Base-by-base conservation (phyloP, 2,329 filamentous ascomycete genomes). In the Pseudophaeomoniella oleicola region DNA sequence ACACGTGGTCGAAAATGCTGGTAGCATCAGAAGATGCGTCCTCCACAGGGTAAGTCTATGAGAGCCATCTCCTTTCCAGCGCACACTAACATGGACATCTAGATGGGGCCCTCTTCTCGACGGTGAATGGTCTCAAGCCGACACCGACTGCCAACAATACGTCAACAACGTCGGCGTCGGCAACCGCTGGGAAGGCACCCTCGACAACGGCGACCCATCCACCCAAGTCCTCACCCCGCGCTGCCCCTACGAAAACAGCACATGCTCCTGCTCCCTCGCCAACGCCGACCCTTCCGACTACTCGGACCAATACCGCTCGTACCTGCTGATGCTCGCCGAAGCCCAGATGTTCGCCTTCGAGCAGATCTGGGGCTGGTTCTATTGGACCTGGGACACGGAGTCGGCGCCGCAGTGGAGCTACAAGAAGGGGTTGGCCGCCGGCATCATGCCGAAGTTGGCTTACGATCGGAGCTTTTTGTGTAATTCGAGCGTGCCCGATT, bases 311-410 rank as follows among this genome's bases (percentile, higher is more conserved):
- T 98, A 98, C 62, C 94, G 90, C 62, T 63, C 76, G 46, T 96
- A 88, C 59, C 65, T 98, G 43, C 72, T 74, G 45, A 83, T 82
- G 59, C 96, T 96, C 60, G 90, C 90, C 4, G 80, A 94, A 59
- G 90, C 87, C 37, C 90, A 98, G 63, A 98, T 98, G 84, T 70
- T 79, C 48, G 83, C 78, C 40, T 98, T 96, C 52, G 88, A 96
- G 58, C 77, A 79, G 44, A 85, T 83, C 4, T 90, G 82, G 79
- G 90, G 90, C 34, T 98, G 90, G 90, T 94, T 93, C 63, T 98
- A 98, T 62, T 98, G 90, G 90, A 96, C 87, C 19, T 93, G 90
- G 88, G 75, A 86, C 60, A 94, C 88, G 18, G 88, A 96, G 64
- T 69, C 61, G 45, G 78, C 81, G 34, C 67, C 77, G 41, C 85